Percentiles rank a stretch among this genome's conserved stretches.
These are phyloP conservation scores for Zygnema circumcarinatum DNA, from an alignment of 139 green algal genomes.

Conservation along the genomic window DNA sequence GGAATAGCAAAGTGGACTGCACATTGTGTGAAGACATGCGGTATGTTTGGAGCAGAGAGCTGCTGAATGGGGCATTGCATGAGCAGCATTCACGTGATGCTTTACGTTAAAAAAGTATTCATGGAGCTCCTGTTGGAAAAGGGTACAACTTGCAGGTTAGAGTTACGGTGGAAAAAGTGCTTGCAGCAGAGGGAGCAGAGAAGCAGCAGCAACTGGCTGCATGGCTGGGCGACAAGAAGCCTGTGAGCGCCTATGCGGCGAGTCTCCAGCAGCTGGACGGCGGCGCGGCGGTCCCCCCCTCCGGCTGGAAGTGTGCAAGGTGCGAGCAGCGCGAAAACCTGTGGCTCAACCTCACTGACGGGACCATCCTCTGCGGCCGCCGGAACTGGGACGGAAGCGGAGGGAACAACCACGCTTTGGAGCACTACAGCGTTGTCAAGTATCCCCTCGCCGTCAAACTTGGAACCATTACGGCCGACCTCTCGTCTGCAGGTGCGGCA, in stretches of 20 bases:
- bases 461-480: slow-evolving; percentile 91
- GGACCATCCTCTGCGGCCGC: slow-evolving; percentile 92
- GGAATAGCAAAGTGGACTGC: not conserved
- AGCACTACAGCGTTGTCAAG: slow-evolving; percentile 87
- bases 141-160: slow-evolving; percentile 64
- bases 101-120: no score
- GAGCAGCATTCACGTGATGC: no score
- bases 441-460: slow-evolving; percentile 98
- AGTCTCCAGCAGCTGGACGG: slow-evolving; percentile 82
- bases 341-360: slow-evolving; percentile 97
- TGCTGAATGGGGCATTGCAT: no score
- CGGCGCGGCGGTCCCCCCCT: slow-evolving; percentile 75
- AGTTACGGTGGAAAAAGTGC: slow-evolving; percentile 69
- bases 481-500: slow-evolving; percentile 30
- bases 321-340: slow-evolving; percentile 90
- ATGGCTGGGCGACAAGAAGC: slow-evolving; percentile 65
- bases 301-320: slow-evolving; percentile 85
- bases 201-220: slow-evolving; percentile 49
- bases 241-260: slow-evolving; percentile 84
- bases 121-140: no score
- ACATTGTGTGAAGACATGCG: not conserved
- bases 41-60: not conserved
- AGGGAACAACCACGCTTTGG: slow-evolving; percentile 89
- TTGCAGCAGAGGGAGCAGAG: slow-evolving; percentile 79
- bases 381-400: slow-evolving; percentile 76